A percentile compares a stretch with the other conserved stretches of the same genome.
Evolutionary conservation across 2,329 filamentous ascomycete genomes (phyloP).

Genomic region (Alternaria sp.): DNA sequence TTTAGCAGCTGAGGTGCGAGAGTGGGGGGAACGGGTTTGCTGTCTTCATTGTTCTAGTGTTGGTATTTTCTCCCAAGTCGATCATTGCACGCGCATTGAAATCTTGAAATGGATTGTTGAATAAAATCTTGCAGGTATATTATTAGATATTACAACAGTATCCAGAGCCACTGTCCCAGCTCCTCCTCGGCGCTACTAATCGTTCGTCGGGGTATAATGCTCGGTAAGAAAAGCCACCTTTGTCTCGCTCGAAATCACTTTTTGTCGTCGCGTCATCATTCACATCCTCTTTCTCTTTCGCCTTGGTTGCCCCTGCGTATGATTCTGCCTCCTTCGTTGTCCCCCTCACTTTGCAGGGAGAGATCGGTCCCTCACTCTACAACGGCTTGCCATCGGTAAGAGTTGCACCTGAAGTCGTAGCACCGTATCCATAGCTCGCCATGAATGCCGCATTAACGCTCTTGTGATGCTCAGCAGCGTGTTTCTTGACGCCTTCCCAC

Average conservation of each 20-base stretch:
- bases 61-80: not conserved
- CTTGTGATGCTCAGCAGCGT: slow-evolving; percentile 41
- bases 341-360: no score
- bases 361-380: not conserved
- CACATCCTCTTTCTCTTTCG: not conserved
- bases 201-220: slow-evolving; percentile 20
- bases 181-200: slow-evolving; percentile 7
- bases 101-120: not conserved
- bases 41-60: no score
- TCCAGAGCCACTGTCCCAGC: not conserved
- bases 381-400: not conserved
- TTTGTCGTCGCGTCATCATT: not conserved
- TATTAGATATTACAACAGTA: not conserved
- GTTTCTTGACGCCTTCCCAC: slow-evolving; percentile 41
- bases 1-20: no score
- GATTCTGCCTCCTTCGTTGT: no score
- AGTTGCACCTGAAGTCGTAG: not conserved
- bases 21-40: no score
- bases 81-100: not conserved
- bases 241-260: slow-evolving; percentile 4
- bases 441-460: slow-evolving; percentile 42
- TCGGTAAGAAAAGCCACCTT: slow-evolving; percentile 11
- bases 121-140: not conserved
- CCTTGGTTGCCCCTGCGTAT: not conserved
- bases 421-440: slow-evolving; percentile 36